Conservation (phyloP, 345 rosid genomes). For the Noccaea bulbosa region DNA sequence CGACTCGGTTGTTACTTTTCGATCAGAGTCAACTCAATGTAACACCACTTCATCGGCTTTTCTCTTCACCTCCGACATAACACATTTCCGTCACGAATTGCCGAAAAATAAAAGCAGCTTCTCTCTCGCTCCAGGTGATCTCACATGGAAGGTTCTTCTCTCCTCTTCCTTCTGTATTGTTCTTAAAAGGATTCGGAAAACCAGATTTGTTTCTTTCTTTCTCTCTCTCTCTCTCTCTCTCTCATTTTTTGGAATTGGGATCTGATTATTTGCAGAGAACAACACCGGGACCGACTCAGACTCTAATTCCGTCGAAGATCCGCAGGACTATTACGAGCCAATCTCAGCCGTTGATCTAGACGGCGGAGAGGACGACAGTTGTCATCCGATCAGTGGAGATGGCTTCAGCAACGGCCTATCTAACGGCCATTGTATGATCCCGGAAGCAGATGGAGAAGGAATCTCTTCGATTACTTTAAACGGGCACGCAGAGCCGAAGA, state of each 20-base stretch:
- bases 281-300: conserved; percentile 72
- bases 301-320: conserved; percentile 49
- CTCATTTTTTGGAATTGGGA: background rate
- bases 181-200: background rate
- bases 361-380: conserved; percentile 38
- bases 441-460: conserved; percentile 48
- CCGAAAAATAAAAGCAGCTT: background rate
- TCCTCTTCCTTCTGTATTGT: background rate
- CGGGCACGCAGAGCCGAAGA: conserved; percentile 48
- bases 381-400: background rate
- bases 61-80: background rate
- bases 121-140: conserved; percentile 7
- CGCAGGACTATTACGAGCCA: conserved; percentile 77
- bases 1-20: background rate
- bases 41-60: background rate
- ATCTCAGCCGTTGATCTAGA: conserved; percentile 65
- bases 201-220: background rate
- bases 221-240: background rate
- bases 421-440: conserved; percentile 51
- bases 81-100: background rate
- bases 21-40: conserved; percentile 20
- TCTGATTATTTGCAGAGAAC: conserved; percentile 49
- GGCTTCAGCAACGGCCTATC: conserved; percentile 35
- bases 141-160: conserved; percentile 40
- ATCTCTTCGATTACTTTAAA: conserved; percentile 57